Evolutionary conservation across 139 green algal genomes (phyloP).

Genomic region (Tetraselmis striata): DNA sequence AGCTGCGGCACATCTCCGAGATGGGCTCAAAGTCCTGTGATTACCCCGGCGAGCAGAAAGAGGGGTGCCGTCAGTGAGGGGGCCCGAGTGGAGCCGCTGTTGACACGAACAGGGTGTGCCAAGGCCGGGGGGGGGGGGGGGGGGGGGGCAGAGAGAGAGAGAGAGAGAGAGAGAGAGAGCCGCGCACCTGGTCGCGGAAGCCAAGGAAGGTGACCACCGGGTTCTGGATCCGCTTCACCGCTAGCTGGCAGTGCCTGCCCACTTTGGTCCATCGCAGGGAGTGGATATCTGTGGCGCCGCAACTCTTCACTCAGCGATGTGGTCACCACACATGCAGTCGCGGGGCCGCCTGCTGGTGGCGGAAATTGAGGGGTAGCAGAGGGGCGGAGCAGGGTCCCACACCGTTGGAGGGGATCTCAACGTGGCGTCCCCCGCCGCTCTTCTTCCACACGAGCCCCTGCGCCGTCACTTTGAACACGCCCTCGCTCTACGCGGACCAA

Average conservation of each 20-base stretch:
- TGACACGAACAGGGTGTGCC: no score
- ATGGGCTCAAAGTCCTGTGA: background rate
- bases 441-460: slow-evolving; percentile 30
- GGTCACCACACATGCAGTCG: no score
- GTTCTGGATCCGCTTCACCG: slow-evolving; percentile 3
- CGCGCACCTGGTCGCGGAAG: background rate
- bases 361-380: no score
- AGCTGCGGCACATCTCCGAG: background rate
- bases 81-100: no score
- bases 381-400: no score
- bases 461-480: slow-evolving; percentile 20
- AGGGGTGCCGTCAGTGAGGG: background rate
- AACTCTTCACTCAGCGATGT: no score
- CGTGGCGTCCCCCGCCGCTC: slow-evolving; percentile 16
- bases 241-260: background rate
- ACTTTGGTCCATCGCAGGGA: background rate
- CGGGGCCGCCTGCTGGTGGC: no score
- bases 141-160: background rate
- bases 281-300: background rate
- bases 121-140: no score
- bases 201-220: background rate
- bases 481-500: slow-evolving; percentile 22
- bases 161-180: background rate
- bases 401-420: slow-evolving; percentile 27
- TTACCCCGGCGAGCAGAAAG: background rate